Evolutionary conservation across 2,329 filamentous ascomycete genomes (phyloP).

Genomic region (Ascochyta rabiei): DNA sequence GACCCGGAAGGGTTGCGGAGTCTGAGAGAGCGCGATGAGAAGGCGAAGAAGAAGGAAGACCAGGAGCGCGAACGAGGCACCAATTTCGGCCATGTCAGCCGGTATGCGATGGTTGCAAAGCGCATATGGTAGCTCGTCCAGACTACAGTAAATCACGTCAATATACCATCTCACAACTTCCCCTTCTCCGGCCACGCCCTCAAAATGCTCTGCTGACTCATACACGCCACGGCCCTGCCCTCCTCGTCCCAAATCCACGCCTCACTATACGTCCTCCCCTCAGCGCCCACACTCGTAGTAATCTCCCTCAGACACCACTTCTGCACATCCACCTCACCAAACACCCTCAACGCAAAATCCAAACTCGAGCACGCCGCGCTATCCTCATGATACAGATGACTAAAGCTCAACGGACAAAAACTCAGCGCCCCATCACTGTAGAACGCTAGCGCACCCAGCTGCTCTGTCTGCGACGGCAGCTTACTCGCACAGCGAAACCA

Average conservation of each 20-base stretch:
- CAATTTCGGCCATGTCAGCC: slow-evolving; percentile 69
- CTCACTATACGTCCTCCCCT: slow-evolving; percentile 56
- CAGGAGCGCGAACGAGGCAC: slow-evolving; percentile 57
- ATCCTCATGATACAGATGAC: slow-evolving; percentile 53
- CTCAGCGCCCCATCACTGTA: slow-evolving; percentile 54
- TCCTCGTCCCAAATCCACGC: slow-evolving; percentile 53
- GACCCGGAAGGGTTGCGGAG: slow-evolving; percentile 72
- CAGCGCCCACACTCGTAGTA: slow-evolving; percentile 45
- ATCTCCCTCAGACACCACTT: slow-evolving; percentile 55
- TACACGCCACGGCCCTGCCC: slow-evolving; percentile 54
- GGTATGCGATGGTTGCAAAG: slow-evolving; percentile 97
- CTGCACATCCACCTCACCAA: slow-evolving; percentile 52
- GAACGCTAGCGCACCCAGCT: slow-evolving; percentile 51
- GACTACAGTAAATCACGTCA: not conserved
- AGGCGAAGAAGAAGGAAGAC: slow-evolving; percentile 65
- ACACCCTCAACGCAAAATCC: slow-evolving; percentile 57
- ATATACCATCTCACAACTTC: slow-evolving; percentile 17
- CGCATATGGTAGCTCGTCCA: slow-evolving; percentile 78
- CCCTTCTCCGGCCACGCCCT: slow-evolving; percentile 21
- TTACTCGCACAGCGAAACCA: slow-evolving; percentile 46
- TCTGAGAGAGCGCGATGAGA: slow-evolving; percentile 66
- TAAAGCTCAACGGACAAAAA: slow-evolving; percentile 54
- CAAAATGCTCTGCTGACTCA: slow-evolving; percentile 56
- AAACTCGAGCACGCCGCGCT: slow-evolving; percentile 53
- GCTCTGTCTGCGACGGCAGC: slow-evolving; percentile 35